Percentiles rank a stretch among this genome's conserved stretches.
Conservation (phyloP, 768 basidiomycete genomes). For the Hygrophorus pudorinus region DNA sequence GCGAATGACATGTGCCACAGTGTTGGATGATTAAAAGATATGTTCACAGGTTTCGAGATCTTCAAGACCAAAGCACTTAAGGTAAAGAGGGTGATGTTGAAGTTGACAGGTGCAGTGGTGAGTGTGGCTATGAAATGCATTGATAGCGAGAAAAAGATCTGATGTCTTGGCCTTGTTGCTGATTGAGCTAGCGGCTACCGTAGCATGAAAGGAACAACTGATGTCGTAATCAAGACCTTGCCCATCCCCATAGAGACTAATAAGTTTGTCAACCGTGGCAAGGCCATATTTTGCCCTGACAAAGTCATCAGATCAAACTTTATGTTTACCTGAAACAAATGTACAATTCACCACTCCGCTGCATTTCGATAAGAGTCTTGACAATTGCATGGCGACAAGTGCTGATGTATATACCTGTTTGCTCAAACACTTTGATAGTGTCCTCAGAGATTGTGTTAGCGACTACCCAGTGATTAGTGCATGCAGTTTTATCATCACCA, state of each 20-base stretch:
- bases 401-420: constrained; percentile 27
- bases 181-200: constrained; percentile 10
- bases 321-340: constrained; percentile 7
- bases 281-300: constrained; percentile 20
- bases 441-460: constrained; percentile 18
- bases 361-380: constrained; percentile 22
- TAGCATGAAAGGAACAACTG: constrained; percentile 12
- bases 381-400: constrained; percentile 25
- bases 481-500: constrained; percentile 4
- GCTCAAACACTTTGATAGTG: constrained; percentile 22
- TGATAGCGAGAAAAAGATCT: constrained; percentile 6
- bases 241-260: constrained; percentile 12
- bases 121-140: background rate
- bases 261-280: constrained; percentile 13
- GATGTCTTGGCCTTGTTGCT: constrained; percentile 1
- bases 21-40: too few species aligned
- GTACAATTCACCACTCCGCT: constrained; percentile 26
- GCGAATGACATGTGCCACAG: too few species aligned
- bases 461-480: constrained; percentile 24
- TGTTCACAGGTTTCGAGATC: constrained; percentile 5
- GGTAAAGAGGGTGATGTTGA: constrained; percentile 4
- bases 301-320: background rate
- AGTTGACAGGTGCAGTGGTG: constrained; percentile 6
- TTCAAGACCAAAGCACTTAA: background rate
- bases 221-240: constrained; percentile 14